Percentiles rank a stretch among this genome's conserved stretches.
Evolutionary conservation across 192 early-diverging fungal genomes (phyloP).

Genomic region (Anaeromyces robustus): DNA sequence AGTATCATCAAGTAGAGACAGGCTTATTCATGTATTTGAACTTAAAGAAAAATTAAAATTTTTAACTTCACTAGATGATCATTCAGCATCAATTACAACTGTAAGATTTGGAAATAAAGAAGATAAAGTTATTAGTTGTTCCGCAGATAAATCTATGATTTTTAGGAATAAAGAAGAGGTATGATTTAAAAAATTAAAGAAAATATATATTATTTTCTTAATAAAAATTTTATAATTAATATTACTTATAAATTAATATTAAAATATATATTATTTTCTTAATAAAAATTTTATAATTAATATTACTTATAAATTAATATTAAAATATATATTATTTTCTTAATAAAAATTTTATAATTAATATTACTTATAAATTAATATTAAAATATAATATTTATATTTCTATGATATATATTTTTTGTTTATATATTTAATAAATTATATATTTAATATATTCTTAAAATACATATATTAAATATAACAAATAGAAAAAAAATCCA

Average conservation of each 20-base stretch:
- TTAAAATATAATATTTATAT: too few relatives aligned
- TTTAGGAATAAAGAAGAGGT: conserved; percentile 30
- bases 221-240: conserved; percentile 2
- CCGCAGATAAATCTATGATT: conserved; percentile 66
- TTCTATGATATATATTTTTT: too few relatives aligned
- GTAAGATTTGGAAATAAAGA: conserved; percentile 52
- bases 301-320: too few relatives aligned
- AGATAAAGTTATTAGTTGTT: conserved; percentile 53
- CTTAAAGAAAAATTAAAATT: conserved; percentile 30
- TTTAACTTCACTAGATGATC: conserved; percentile 66
- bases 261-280: too few relatives aligned
- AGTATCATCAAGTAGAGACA: conserved; percentile 61
- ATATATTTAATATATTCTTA: too few relatives aligned
- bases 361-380: too few relatives aligned
- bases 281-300: too few relatives aligned
- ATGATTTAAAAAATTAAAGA: conserved; percentile 1
- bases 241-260: too few relatives aligned
- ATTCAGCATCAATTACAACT: conserved; percentile 64
- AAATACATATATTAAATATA: background rate
- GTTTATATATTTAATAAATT: too few relatives aligned
- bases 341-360: too few relatives aligned
- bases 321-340: too few relatives aligned
- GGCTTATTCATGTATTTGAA: conserved; percentile 64
- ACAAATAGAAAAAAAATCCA: conserved; percentile 9
- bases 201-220: background rate